Conservation (phyloP, 768 basidiomycete species). For the Agaricus sinodeliciosus region DNA sequence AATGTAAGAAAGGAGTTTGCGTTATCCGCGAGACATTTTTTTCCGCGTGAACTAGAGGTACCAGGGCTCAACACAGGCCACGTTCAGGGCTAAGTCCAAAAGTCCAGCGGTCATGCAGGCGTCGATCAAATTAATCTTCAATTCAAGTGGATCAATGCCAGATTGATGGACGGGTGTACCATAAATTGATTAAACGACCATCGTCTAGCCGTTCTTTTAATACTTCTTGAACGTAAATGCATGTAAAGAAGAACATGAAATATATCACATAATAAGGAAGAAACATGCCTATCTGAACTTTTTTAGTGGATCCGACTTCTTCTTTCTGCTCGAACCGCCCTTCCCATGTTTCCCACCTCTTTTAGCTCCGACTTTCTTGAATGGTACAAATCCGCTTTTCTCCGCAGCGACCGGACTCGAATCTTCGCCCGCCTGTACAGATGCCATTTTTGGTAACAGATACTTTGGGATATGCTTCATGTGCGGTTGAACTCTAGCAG, state of each 20-base stretch:
- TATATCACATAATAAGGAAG: background rate
- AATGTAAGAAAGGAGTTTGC: background rate
- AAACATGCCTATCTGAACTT: constrained; percentile 39
- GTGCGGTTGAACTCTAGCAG: constrained; percentile 83
- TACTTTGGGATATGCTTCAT: constrained; percentile 97
- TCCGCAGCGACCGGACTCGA: constrained; percentile 16
- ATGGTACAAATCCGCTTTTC: constrained; percentile 56
- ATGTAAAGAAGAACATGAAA: background rate
- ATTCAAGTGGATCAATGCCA: no score
- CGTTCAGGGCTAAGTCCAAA: no score
- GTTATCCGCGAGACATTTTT: background rate
- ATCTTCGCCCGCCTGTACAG: constrained; percentile 38
- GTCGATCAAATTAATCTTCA: no score
- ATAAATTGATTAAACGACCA: no score
- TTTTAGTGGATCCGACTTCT: constrained; percentile 77
- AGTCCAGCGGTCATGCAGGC: no score
- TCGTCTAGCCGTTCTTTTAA: background rate
- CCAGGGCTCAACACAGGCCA: background rate
- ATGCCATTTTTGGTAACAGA: constrained; percentile 74
- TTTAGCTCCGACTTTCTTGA: constrained; percentile 59
- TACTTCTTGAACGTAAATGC: background rate
- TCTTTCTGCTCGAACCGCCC: constrained; percentile 49
- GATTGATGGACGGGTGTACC: no score
- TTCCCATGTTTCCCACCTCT: constrained; percentile 49
- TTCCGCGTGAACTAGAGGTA: background rate